Evolutionary conservation across 2,329 filamentous ascomycete genomes (phyloP).

Genomic region (Colletotrichum tamarilloi): DNA sequence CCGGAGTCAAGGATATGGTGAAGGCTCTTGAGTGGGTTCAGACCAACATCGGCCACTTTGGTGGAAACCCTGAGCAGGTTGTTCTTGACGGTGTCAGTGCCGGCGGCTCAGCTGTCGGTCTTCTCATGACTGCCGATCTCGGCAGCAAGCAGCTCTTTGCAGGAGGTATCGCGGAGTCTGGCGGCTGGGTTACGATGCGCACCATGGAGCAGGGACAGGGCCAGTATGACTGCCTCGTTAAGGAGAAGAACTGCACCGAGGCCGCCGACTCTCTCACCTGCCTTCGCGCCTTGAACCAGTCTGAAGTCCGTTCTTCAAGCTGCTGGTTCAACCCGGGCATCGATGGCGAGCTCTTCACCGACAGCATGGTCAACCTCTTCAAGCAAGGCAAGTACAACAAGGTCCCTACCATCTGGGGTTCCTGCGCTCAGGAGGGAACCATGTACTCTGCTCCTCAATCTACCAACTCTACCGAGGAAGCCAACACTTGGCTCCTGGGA

Average conservation of each 20-base stretch:
- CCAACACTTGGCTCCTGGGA: slow-evolving; percentile 47
- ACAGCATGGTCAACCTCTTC: slow-evolving; percentile 62
- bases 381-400: slow-evolving; percentile 60
- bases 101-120: slow-evolving; percentile 71
- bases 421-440: slow-evolving; percentile 52
- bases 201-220: slow-evolving; percentile 50
- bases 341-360: slow-evolving; percentile 63
- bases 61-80: slow-evolving; percentile 75
- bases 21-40: slow-evolving; percentile 79
- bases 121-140: slow-evolving; percentile 69
- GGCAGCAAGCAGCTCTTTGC: slow-evolving; percentile 63
- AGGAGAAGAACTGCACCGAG: slow-evolving; percentile 38
- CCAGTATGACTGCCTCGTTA: slow-evolving; percentile 61
- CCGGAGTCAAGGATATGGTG: slow-evolving; percentile 38
- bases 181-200: slow-evolving; percentile 63
- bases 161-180: slow-evolving; percentile 61
- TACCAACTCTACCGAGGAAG: slow-evolving; percentile 45
- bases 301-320: slow-evolving; percentile 37
- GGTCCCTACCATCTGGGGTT: slow-evolving; percentile 62
- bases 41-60: slow-evolving; percentile 73
- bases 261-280: slow-evolving; percentile 38
- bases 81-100: slow-evolving; percentile 77
- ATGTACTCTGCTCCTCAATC: slow-evolving; percentile 44
- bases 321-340: slow-evolving; percentile 53
- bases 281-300: slow-evolving; percentile 37